A percentile compares a stretch with the other conserved stretches of the same genome.
Evolutionary conservation across 2,329 filamentous ascomycete genomes (phyloP).

Genomic region (Myriosclerotinia scirpicola): DNA sequence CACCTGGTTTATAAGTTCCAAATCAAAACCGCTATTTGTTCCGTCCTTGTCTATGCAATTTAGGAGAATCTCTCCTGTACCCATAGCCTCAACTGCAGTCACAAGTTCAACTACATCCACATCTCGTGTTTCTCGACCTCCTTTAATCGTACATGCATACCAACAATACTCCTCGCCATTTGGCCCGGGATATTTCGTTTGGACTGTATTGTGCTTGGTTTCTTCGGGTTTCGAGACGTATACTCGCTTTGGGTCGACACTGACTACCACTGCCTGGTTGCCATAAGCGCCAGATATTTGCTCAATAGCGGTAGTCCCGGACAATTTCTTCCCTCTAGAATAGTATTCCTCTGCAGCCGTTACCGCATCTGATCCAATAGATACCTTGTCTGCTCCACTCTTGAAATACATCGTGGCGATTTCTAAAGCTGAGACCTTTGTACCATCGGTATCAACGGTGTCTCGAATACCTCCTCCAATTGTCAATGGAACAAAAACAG

Average conservation of each 20-base stretch:
- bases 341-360: conserved; percentile 91
- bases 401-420: conserved; percentile 98
- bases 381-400: conserved; percentile 95
- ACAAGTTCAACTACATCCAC: conserved; percentile 88
- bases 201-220: conserved; percentile 69
- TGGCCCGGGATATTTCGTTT: conserved; percentile 68
- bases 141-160: conserved; percentile 98
- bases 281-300: conserved; percentile 92
- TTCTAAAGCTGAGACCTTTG: conserved; percentile 81
- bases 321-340: conserved; percentile 63
- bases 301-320: conserved; percentile 88
- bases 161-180: conserved; percentile 81
- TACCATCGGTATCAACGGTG: conserved; percentile 84
- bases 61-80: conserved; percentile 86
- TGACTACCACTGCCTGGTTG: conserved; percentile 94
- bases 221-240: conserved; percentile 73
- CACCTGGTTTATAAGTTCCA: conserved; percentile 86
- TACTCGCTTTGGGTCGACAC: conserved; percentile 87
- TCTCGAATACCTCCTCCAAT: conserved; percentile 95
- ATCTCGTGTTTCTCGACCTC: conserved; percentile 90
- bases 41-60: conserved; percentile 99
- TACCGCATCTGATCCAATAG: conserved; percentile 93
- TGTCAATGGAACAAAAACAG: conserved; percentile 93
- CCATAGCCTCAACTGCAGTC: conserved; percentile 92
- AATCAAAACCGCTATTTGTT: conserved; percentile 89